Evolutionary conservation across 129 eudicot genomes (phyloP).

Genomic region (Flaveria trinervia): DNA sequence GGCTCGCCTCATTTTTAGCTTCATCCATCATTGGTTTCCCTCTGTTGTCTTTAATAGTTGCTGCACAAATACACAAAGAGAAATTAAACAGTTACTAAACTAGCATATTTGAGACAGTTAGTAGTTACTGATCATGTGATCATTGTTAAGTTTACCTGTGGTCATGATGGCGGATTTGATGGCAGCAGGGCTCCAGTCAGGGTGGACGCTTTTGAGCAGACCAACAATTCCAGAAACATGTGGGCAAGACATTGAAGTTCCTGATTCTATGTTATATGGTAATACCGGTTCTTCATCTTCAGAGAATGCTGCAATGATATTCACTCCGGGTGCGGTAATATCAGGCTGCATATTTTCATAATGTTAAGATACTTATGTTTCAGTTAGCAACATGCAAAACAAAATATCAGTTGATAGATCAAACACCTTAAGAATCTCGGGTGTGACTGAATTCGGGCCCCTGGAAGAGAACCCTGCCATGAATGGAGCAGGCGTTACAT

Average conservation of each 20-base stretch:
- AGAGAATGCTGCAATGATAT: slow-evolving; percentile 65
- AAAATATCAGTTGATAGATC: not conserved
- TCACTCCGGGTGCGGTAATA: slow-evolving; percentile 87
- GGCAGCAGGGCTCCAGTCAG: slow-evolving; percentile 83
- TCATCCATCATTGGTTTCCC: slow-evolving; percentile 47
- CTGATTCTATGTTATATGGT: slow-evolving; percentile 45
- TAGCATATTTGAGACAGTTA: not conserved
- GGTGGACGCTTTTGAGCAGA: slow-evolving; percentile 67
- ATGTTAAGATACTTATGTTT: not conserved
- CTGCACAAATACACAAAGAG: slow-evolving; percentile 30
- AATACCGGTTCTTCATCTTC: slow-evolving; percentile 47
- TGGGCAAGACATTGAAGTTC: slow-evolving; percentile 95
- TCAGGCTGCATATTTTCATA: slow-evolving; percentile 58
- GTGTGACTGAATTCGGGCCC: slow-evolving; percentile 69
- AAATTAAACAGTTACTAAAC: not conserved
- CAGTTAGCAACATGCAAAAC: not conserved
- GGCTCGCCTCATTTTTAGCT: slow-evolving; percentile 35
- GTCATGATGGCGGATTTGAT: slow-evolving; percentile 92
- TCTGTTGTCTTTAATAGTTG: slow-evolving; percentile 60
- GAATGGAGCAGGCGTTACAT: slow-evolving; percentile 65
- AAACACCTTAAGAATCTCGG: slow-evolving; percentile 77
- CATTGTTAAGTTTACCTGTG: slow-evolving; percentile 43
- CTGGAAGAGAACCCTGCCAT: slow-evolving; percentile 80
- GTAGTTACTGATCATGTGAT: not conserved
- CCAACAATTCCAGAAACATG: slow-evolving; percentile 81